Evolutionary conservation across 2,329 filamentous ascomycete species (phyloP).

Genomic region (Ophiostoma montium): DNA sequence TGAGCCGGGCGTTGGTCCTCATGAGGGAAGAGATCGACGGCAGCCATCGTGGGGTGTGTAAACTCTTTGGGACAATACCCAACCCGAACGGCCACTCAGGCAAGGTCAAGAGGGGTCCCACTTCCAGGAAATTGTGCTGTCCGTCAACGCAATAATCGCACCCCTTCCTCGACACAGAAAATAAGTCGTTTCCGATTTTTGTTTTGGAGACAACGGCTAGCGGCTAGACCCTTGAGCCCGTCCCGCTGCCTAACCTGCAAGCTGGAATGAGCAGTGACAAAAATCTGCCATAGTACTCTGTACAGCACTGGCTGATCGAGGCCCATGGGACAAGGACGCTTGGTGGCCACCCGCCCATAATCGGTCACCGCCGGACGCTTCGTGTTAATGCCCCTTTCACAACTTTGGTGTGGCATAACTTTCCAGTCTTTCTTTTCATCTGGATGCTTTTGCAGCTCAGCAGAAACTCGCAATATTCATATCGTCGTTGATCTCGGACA

Average conservation of each 20-base stretch:
- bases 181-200: not conserved
- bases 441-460: no score
- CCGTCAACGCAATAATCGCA: constrained; percentile 6
- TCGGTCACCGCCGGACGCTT: constrained; percentile 5
- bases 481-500: not conserved
- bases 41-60: constrained; percentile 22
- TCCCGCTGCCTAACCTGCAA: constrained; percentile 5
- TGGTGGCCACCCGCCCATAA: constrained; percentile 8
- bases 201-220: constrained; percentile 6
- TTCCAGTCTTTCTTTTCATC: no score
- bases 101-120: constrained; percentile 18
- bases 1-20: not conserved
- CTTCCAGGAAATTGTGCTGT: constrained; percentile 17
- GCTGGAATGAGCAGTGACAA: not conserved
- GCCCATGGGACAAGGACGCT: constrained; percentile 4
- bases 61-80: constrained; percentile 14
- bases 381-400: not conserved
- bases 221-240: constrained; percentile 6
- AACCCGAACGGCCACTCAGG: constrained; percentile 18
- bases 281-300: no score
- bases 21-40: constrained; percentile 21
- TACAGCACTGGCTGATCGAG: no score
- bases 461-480: no score
- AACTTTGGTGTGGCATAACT: not conserved
- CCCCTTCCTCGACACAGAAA: not conserved